A percentile compares a stretch with the other conserved stretches of the same genome.
Conservation (phyloP, 306 rosid species). For the Gillenia trifoliata region DNA sequence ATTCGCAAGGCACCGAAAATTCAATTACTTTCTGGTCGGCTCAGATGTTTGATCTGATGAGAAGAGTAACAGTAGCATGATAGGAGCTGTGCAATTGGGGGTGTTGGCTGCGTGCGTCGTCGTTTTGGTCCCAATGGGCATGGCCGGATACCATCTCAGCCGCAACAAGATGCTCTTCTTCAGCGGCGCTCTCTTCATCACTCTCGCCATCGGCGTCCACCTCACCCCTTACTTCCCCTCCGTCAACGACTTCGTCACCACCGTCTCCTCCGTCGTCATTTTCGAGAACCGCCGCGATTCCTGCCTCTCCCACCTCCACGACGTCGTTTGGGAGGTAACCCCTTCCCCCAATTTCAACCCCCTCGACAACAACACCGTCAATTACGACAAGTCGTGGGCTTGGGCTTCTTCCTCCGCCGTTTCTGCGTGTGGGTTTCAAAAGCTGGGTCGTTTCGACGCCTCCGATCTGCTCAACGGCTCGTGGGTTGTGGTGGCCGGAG, state of each 20-base stretch:
- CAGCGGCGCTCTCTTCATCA: constrained; percentile 86
- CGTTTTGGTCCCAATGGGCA: constrained; percentile 87
- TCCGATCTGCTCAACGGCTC: constrained; percentile 88
- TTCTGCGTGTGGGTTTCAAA: constrained; percentile 59
- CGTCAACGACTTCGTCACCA: constrained; percentile 54
- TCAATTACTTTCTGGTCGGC: neutral
- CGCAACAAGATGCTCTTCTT: constrained; percentile 93
- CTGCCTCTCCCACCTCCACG: constrained; percentile 70
- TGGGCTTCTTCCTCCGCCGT: constrained; percentile 51
- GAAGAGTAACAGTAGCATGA: constrained; percentile 21
- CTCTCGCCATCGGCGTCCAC: constrained; percentile 93
- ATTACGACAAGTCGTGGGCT: constrained; percentile 52
- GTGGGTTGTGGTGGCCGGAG: constrained; percentile 85
- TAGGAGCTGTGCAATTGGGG: constrained; percentile 76
- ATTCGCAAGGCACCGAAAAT: neutral
- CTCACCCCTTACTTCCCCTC: constrained; percentile 86
- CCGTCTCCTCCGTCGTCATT: constrained; percentile 63
- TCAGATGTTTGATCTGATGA: neutral
- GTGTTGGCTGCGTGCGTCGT: constrained; percentile 82
- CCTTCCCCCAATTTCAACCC: constrained; percentile 33
- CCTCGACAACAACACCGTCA: constrained; percentile 41
- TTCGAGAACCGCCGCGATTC: constrained; percentile 57
- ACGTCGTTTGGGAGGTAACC: constrained; percentile 56
- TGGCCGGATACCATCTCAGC: constrained; percentile 97
- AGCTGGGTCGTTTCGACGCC: constrained; percentile 39